Evolutionary conservation across 176 grass and related monocot species (phyloP).

Genomic region (Cenchrus fungigraminus): DNA sequence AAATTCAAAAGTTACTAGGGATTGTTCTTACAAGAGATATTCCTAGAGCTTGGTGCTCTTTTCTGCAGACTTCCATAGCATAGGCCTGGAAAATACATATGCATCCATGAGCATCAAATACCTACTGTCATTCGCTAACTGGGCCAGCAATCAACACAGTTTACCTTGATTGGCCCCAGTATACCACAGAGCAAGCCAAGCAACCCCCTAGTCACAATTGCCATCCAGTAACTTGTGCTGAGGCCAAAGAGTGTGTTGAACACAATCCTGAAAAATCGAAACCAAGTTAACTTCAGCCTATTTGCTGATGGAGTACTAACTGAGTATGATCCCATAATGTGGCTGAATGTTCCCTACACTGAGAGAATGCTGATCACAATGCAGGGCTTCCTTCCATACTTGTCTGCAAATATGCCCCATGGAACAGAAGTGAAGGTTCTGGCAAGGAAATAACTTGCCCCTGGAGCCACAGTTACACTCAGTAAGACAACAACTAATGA

Average conservation of each 20-base stretch:
- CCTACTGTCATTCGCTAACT: neutral
- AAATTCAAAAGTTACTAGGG: neutral
- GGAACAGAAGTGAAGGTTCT: constrained; percentile 68
- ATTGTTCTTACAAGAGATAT: constrained; percentile 65
- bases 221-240: constrained; percentile 77
- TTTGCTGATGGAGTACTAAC: neutral
- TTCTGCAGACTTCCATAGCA: constrained; percentile 74
- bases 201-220: constrained; percentile 58
- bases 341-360: constrained; percentile 48
- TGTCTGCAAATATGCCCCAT: constrained; percentile 81
- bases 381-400: constrained; percentile 74
- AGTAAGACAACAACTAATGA: neutral
- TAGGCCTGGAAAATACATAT: constrained; percentile 59
- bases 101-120: constrained; percentile 9
- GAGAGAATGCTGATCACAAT: constrained; percentile 68
- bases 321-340: neutral
- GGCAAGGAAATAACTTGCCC: constrained; percentile 66
- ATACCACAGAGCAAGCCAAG: constrained; percentile 68
- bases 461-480: constrained; percentile 17
- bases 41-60: constrained; percentile 72
- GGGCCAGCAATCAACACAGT: neutral
- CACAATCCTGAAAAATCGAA: constrained; percentile 50
- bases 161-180: constrained; percentile 78
- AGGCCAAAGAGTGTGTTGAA: constrained; percentile 83
- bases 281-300: neutral